Conservation (phyloP, 2,329 filamentous ascomycete species). For the Apiospora marii region DNA sequence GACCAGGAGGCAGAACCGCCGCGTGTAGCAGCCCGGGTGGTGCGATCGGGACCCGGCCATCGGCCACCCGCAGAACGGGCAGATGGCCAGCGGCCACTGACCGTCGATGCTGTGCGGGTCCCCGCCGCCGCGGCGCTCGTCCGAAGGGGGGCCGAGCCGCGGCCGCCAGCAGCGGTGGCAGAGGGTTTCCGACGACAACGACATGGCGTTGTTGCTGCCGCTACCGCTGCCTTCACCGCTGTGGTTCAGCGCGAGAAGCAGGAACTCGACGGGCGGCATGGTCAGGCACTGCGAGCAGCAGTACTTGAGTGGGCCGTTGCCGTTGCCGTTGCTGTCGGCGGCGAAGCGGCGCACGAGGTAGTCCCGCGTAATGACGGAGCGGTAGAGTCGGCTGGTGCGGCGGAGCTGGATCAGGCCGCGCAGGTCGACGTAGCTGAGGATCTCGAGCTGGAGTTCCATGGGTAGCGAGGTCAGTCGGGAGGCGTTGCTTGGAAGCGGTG, state of each 20-base stretch:
- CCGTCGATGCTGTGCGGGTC: not conserved
- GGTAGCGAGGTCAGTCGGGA: not conserved
- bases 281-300: constrained; percentile 3
- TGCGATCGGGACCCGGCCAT: too few species aligned
- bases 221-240: not conserved
- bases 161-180: constrained; percentile 4
- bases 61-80: not conserved
- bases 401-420: not conserved
- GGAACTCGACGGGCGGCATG: not conserved
- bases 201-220: not conserved
- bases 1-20: not conserved
- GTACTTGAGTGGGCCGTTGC: not conserved
- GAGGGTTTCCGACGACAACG: not conserved
- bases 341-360: not conserved
- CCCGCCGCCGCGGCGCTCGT: not conserved
- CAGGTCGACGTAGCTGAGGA: constrained; percentile 1
- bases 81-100: not conserved
- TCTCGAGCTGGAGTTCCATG: constrained; percentile 1
- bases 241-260: not conserved
- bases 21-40: not conserved
- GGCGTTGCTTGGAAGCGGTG: not conserved
- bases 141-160: not conserved
- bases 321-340: not conserved
- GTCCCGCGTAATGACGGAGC: not conserved
- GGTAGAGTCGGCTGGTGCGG: not conserved